Percentiles rank a stretch among this genome's conserved stretches.
Conservation (phyloP, 2,329 filamentous ascomycete species). For the Thermoascus crustaceus region DNA sequence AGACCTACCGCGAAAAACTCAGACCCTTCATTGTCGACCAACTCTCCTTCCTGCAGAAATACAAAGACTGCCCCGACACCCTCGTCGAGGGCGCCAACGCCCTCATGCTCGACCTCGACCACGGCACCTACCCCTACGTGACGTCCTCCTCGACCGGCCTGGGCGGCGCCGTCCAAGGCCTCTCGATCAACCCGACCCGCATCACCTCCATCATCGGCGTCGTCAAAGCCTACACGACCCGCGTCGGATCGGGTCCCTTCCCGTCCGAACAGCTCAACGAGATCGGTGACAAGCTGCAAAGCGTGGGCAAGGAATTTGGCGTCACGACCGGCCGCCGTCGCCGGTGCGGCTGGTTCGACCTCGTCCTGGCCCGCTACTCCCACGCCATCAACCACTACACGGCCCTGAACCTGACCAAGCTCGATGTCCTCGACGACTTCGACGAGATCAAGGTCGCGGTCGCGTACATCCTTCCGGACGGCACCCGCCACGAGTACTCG, state of each 20-base stretch:
- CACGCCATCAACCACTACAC: slow-evolving; percentile 48
- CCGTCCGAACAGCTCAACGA: slow-evolving; percentile 54
- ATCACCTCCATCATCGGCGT: not conserved
- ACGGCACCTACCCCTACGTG: slow-evolving; percentile 46
- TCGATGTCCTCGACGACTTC: slow-evolving; percentile 57
- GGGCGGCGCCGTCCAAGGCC: slow-evolving; percentile 44
- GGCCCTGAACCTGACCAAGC: slow-evolving; percentile 54
- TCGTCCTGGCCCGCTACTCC: slow-evolving; percentile 57
- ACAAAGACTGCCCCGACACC: slow-evolving; percentile 47
- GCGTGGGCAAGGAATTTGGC: slow-evolving; percentile 47
- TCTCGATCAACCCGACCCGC: too few species aligned
- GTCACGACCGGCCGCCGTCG: slow-evolving; percentile 54
- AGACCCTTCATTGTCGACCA: slow-evolving; percentile 35
- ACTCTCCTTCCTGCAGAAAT: slow-evolving; percentile 46
- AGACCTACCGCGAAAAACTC: slow-evolving; percentile 32
- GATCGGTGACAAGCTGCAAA: slow-evolving; percentile 49
- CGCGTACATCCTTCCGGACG: slow-evolving; percentile 46
- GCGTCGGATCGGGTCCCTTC: slow-evolving; percentile 53
- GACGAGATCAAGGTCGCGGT: slow-evolving; percentile 55
- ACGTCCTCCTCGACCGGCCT: slow-evolving; percentile 42
- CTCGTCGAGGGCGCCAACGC: slow-evolving; percentile 58
- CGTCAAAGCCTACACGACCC: slow-evolving; percentile 49
- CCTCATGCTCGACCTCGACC: slow-evolving; percentile 52
- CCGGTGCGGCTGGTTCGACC: slow-evolving; percentile 58
- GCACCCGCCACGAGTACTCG: slow-evolving; percentile 41